Evolutionary conservation across 179 eudicot genomes (phyloP), one percentile per base, ranked within the genome.

Genomic region (Amaranthus tricolor): DNA sequence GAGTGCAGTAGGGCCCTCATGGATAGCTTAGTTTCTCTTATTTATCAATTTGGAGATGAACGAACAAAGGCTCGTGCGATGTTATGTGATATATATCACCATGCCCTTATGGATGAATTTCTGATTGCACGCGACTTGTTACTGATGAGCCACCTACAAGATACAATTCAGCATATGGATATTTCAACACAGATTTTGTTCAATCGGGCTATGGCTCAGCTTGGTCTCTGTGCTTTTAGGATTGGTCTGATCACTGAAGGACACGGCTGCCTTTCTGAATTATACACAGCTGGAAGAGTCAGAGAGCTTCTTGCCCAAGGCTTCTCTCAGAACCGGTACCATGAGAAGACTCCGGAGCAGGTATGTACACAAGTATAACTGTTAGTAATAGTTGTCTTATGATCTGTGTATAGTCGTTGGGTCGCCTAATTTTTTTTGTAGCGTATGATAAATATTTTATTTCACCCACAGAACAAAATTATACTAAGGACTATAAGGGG

Each of bases 291-390:
- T 81, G 97, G 98, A 6, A 92, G 96, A 79, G 98, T 94, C 75
- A 90, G 89, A 70, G 98, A 94, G 79, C 82, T 94, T 57, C 90
- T 94, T 71, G 98, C 97, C 2, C 98, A 94, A 79, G 98, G 97
- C 70, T 88, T 91, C 74, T 87, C 93, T 48, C 98, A 94, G 77
- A 92, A 85, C 80, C 88, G 98, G 20, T 94, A 87, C 74, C 98
- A 94, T 79, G 98, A 91, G 74, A 94, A 89, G 84, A 90, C 97
- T 51, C 94, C 97, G 68, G 98, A 90, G 80, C 97, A 92, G 94
- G 98, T 92, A 71, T 24, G 15, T 68, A 20, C 19, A 63, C 73
- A 16, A 48, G 48, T 47, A 31, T 3, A 16, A 40, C 31, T 63
- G 31, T 20, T 21, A 19, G 19, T n/a, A 45, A 5, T 61, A 51